Base-by-base conservation (phyloP, 1,139 yeast genomes). In the Zygosaccharomyces sapae region DNA sequence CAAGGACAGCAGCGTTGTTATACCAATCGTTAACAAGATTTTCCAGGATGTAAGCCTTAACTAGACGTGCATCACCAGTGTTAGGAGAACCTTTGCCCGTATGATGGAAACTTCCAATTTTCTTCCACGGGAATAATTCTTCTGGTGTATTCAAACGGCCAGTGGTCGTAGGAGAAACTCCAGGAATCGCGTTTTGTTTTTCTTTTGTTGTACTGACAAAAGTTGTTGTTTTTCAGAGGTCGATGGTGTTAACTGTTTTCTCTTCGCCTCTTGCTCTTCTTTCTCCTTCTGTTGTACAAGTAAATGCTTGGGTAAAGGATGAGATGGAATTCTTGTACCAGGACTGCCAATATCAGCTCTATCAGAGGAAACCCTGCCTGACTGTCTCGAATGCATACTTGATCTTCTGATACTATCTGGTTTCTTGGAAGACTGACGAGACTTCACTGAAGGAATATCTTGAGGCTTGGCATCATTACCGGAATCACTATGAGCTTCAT, bases 11-110 rank as follows among this genome's bases (percentile, higher is more conserved):
- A 33, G 80, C 74, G 67, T 85, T 85, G 77, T 81, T 80, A 66
- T 81, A 84, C 75, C 83, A 75, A 61, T 85, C 95, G 16, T 83
- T 79, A 56, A 75, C 80, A 59, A 82, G 82, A 50, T 77, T 83
- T 65, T 85, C 90, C 46, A 73, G 62, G 33, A 85, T 79, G 54
- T 82, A 85, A n/a, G 75, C 69, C 60, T 79, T 81, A 35, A 83
- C 59, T 7, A 62, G 56, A 12, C 57, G 55, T 3, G 73, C 57
- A 36, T 67, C 65, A 3, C 58, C 53, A 4, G 62, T 41, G 8
- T 54, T 53, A 5, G 54, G 50, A 4, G 50, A 37, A 5, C 57
- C 54, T 33, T 51, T 58, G 33, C 62, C 64, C n/a, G 63, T 57
- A n/a, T 67, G 58, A 43, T 59, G 59, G 49, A 68, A 75, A 13